Conservation (phyloP, 805 yeast species). For the Saturnispora mendoncae region DNA sequence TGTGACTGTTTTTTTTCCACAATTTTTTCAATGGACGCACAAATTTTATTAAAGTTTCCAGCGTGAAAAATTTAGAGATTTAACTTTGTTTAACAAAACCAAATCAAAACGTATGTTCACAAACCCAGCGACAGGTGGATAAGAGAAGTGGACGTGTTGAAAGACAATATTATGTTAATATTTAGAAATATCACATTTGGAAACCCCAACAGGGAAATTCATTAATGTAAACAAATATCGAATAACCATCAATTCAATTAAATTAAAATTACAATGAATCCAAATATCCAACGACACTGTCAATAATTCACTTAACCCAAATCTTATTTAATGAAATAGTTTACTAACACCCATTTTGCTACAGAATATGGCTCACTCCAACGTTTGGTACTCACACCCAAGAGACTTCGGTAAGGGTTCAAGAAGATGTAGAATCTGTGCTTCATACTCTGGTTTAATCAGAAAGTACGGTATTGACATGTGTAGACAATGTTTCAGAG, state of each 20-base stretch:
- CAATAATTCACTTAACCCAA: no score
- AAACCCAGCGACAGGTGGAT: not conserved
- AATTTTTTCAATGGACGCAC: not conserved
- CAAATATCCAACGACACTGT: no score
- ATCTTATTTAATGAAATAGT: no score
- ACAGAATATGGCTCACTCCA: constrained; percentile 97
- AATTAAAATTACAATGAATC: no score
- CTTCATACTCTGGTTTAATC: constrained; percentile 98
- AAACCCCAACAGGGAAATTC: no score
- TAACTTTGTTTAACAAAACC: constrained; percentile 2
- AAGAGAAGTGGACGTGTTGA: not conserved
- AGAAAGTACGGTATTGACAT: constrained; percentile 99
- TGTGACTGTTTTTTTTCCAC: constrained; percentile 4
- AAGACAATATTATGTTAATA: not conserved
- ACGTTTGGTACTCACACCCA: constrained; percentile 99
- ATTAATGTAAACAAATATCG: no score
- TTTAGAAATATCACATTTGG: no score
- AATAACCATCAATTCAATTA: no score
- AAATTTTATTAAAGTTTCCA: not conserved
- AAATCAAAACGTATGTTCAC: constrained; percentile 9
- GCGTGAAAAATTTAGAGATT: constrained; percentile 4
- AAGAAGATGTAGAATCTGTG: constrained; percentile 98
- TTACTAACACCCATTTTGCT: constrained; percentile 17
- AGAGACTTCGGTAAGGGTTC: constrained; percentile 99
- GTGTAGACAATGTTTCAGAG: constrained; percentile 99